Conservation (phyloP, 306 rosid species). For the Dryas drummondii region DNA sequence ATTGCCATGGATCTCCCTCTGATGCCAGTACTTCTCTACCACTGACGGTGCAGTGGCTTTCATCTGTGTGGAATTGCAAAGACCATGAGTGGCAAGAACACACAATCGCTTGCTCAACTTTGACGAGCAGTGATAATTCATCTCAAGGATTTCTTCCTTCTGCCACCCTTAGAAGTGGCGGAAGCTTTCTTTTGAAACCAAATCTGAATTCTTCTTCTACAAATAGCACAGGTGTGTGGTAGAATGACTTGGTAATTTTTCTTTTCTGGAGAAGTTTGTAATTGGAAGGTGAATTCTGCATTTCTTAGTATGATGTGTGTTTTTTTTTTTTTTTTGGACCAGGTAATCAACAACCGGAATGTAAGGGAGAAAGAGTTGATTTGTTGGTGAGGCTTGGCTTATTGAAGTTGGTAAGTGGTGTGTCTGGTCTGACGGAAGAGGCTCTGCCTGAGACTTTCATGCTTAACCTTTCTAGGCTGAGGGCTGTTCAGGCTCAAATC, state of each 20-base stretch:
- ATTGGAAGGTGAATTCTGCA: background rate
- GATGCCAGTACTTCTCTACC: constrained; percentile 60
- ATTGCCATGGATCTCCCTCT: constrained; percentile 71
- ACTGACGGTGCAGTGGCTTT: constrained; percentile 64
- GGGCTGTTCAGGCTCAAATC: constrained; percentile 80
- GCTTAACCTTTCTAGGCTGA: constrained; percentile 71
- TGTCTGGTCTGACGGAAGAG: constrained; percentile 64
- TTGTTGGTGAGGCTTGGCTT: constrained; percentile 74
- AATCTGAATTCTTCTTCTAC: constrained; percentile 32
- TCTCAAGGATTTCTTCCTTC: constrained; percentile 69
- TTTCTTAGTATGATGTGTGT: background rate
- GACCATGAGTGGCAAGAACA: constrained; percentile 90
- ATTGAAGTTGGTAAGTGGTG: constrained; percentile 60
- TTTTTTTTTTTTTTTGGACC: constrained; percentile 8
- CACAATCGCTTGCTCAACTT: constrained; percentile 34
- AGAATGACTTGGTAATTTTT: background rate
- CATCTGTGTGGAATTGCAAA: constrained; percentile 57
- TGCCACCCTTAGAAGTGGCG: constrained; percentile 76
- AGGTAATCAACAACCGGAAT: constrained; percentile 67
- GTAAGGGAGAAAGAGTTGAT: constrained; percentile 79
- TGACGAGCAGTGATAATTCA: constrained; percentile 33
- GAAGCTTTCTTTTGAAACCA: constrained; percentile 49
- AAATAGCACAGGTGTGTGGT: constrained; percentile 41
- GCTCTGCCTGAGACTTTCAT: constrained; percentile 70
- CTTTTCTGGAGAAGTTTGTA: background rate